phyloP scores from a whole-genome alignment of 208 protist genomes.

The Leptomonas seymouri region DNA sequence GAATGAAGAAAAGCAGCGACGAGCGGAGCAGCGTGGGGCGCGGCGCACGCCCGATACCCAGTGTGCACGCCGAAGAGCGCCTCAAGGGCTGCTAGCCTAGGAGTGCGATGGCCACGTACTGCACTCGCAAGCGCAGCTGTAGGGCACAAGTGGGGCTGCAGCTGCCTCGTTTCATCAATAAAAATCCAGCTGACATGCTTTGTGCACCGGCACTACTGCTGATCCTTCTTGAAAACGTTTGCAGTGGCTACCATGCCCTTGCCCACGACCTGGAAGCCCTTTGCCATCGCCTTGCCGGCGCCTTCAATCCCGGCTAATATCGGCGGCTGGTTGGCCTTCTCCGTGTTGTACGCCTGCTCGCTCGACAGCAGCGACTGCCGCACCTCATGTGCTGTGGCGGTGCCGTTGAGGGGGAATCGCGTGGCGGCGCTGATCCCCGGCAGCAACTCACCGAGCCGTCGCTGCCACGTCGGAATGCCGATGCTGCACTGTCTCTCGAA shows the following conservation, averaged over 20 bases:
- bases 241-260: slow-evolving; percentile 51
- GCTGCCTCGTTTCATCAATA: background rate
- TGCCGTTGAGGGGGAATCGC: slow-evolving; percentile 72
- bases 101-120: too few relatives aligned
- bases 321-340: slow-evolving; percentile 56
- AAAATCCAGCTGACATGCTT: background rate
- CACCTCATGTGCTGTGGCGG: slow-evolving; percentile 56
- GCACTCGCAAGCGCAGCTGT: too few relatives aligned
- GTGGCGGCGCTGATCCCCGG: slow-evolving; percentile 55
- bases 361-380: slow-evolving; percentile 49
- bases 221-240: slow-evolving; percentile 45
- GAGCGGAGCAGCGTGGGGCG: too few relatives aligned
- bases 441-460: slow-evolving; percentile 50
- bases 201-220: slow-evolving; percentile 4
- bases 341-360: slow-evolving; percentile 49
- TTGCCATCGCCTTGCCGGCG: slow-evolving; percentile 65
- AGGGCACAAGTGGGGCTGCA: background rate
- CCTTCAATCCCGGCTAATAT: slow-evolving; percentile 62
- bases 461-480: slow-evolving; percentile 70
- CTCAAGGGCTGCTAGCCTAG: too few relatives aligned
- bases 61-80: too few relatives aligned
- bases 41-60: too few relatives aligned
- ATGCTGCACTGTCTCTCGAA: slow-evolving; percentile 55
- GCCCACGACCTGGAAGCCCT: slow-evolving; percentile 75
- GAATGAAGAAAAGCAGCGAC: too few relatives aligned